Base-by-base conservation (phyloP, 1,284 basidiomycete genomes). In the Pseudozyma flocculosa region DNA sequence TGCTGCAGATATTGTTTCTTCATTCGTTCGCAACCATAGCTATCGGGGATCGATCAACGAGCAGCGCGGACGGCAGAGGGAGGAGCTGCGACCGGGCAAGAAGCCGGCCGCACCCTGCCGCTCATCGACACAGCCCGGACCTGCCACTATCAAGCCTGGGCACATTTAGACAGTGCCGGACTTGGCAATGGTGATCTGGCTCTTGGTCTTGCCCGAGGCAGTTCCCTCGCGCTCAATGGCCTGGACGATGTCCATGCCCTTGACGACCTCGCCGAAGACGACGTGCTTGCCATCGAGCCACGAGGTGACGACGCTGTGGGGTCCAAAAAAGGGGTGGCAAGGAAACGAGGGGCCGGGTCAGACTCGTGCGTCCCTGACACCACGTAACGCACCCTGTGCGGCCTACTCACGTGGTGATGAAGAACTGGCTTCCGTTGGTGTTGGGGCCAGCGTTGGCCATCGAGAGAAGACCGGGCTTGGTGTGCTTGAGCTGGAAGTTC, bases 341-440 rank as follows among this genome's bases (percentile, higher is more conserved):
- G n/a, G n/a, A n/a, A n/a, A n/a, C n/a, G n/a, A n/a, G n/a, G n/a
- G n/a, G n/a, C n/a, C n/a, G n/a, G n/a, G n/a, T n/a, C n/a, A n/a
- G n/a, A n/a, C n/a, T n/a, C n/a, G n/a, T n/a, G n/a, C n/a, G n/a
- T n/a, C n/a, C n/a, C n/a, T n/a, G n/a, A n/a, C n/a, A n/a, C n/a
- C n/a, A n/a, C n/a, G n/a, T n/a, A n/a, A n/a, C n/a, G n/a, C n/a
- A n/a, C n/a, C n/a, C 26, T 7, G 26, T 11, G 26, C 92, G 91
- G 4, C 90, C 92, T 11, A 93, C 88, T 2, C 88, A 92, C 2
- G 92, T 96, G 2, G 95, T 99, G 78, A 98, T 93, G 81, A 98
- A 98, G 83, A 98, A 98, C 78, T 99, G 94, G 4, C 88, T 90
- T 2, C 88, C 95, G 76, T 98, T 99, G 34, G 95, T 98, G 48